A percentile compares a stretch with the other conserved stretches of the same genome.
Evolutionary conservation across 805 yeast genomes (phyloP).

Genomic region (Barnettozyma pratensis): DNA sequence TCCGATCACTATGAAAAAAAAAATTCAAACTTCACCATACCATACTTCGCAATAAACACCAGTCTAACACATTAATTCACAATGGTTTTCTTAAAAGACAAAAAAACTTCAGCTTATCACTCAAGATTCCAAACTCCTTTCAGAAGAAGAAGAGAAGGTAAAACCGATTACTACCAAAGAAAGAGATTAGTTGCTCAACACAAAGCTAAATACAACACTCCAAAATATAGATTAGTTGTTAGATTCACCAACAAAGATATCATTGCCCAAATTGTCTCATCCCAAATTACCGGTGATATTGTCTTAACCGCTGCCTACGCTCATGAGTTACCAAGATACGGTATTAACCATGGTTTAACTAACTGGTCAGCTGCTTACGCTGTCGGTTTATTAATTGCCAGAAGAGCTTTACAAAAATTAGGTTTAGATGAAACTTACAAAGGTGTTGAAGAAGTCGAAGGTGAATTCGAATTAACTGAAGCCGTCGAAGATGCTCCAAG

Average conservation of each 20-base stretch:
- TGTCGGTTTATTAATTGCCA: conserved; percentile 95
- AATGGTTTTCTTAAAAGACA: conserved; percentile 72
- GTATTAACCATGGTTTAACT: conserved; percentile 97
- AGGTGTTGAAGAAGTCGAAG: conserved; percentile 99
- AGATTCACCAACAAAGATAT: conserved; percentile 99
- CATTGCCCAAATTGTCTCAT: conserved; percentile 94
- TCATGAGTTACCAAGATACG: conserved; percentile 97
- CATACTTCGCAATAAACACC: neutral
- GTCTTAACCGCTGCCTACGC: conserved; percentile 98
- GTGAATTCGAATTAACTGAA: conserved; percentile 97
- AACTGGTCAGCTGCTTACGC: conserved; percentile 99
- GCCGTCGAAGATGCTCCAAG: conserved; percentile 99
- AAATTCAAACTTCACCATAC: neutral
- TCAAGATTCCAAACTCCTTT: conserved; percentile 99
- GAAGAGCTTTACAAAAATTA: conserved; percentile 97
- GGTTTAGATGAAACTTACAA: conserved; percentile 96
- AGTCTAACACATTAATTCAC: conserved; percentile 19
- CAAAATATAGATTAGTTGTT: conserved; percentile 99
- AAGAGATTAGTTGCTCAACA: conserved; percentile 99
- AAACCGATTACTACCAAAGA: conserved; percentile 99
- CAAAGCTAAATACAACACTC: conserved; percentile 99
- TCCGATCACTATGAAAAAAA: neutral
- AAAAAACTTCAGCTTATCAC: conserved; percentile 90
- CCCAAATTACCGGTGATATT: conserved; percentile 95
- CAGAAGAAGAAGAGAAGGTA: conserved; percentile 99